These are phyloP conservation scores for Sisymbrium altissimum DNA, from an alignment of 345 rosid species.

Conservation along the genomic window DNA sequence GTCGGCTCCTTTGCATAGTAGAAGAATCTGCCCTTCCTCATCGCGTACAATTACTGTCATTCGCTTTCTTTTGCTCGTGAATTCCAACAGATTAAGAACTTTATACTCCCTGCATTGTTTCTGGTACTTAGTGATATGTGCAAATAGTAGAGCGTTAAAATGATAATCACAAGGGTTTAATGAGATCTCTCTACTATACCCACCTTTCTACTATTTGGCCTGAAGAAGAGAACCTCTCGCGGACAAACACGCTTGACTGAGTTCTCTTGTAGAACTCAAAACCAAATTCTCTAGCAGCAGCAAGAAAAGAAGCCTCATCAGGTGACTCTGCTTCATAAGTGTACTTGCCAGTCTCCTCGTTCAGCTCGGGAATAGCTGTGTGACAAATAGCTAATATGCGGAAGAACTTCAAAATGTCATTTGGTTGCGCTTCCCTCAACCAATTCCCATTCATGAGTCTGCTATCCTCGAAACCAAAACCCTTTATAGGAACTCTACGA, in stretches of 20 bases:
- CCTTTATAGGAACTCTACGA: slow-evolving; percentile 53
- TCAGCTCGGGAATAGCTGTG: slow-evolving; percentile 91
- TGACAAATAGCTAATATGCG: slow-evolving; percentile 87
- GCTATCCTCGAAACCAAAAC: slow-evolving; percentile 81
- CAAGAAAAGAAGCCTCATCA: slow-evolving; percentile 92
- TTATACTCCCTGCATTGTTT: slow-evolving; percentile 76
- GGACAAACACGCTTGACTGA: slow-evolving; percentile 73
- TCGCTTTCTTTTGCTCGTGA: slow-evolving; percentile 95
- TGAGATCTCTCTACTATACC: slow-evolving; percentile 20
- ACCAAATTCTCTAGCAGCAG: slow-evolving; percentile 96
- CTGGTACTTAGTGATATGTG: slow-evolving; percentile 14
- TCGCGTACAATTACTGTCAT: slow-evolving; percentile 87
- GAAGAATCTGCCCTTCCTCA: slow-evolving; percentile 75
- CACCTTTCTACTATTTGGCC: slow-evolving; percentile 73
- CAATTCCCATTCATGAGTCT: slow-evolving; percentile 83
- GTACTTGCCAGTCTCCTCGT: slow-evolving; percentile 65
- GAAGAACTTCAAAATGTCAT: slow-evolving; percentile 61
- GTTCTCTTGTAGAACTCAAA: slow-evolving; percentile 88
- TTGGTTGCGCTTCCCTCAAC: slow-evolving; percentile 64
- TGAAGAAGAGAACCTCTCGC: slow-evolving; percentile 51
- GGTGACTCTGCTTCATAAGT: slow-evolving; percentile 97
- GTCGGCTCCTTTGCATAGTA: slow-evolving; percentile 98
- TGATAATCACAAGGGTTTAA: not conserved
- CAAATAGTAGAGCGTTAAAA: slow-evolving; percentile 1
- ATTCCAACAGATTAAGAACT: slow-evolving; percentile 83